Evolutionary conservation across 257 asterid genomes (phyloP).

Genomic region (Marsdenia floribunda): DNA sequence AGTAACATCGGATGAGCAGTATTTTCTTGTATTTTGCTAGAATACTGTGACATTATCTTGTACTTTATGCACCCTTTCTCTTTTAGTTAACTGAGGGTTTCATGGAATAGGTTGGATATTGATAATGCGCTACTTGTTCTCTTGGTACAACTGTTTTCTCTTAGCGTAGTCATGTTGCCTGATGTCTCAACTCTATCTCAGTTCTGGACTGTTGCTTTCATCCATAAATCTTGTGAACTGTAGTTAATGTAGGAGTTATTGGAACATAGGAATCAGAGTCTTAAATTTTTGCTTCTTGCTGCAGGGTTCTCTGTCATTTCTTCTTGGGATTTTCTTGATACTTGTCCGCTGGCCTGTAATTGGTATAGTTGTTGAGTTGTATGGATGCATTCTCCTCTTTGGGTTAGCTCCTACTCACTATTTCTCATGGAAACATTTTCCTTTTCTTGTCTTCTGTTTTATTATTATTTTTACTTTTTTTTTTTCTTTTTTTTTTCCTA

Average conservation of each 20-base stretch:
- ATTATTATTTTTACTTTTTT: too few species aligned
- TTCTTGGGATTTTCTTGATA: conserved; percentile 69
- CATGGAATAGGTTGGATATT: not conserved
- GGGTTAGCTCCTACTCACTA: conserved; percentile 35
- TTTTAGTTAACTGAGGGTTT: not conserved
- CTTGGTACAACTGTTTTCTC: not conserved
- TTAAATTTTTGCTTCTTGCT: not conserved
- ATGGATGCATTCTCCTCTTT: conserved; percentile 64
- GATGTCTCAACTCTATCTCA: not conserved
- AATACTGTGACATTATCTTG: not conserved
- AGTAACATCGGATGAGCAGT: conserved; percentile 1
- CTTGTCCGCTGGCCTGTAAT: conserved; percentile 80
- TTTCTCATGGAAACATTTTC: conserved; percentile 4
- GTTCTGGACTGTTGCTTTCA: not conserved
- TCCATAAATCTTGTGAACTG: not conserved
- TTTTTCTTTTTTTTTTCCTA: too few species aligned
- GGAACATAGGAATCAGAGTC: not conserved
- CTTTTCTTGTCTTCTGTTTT: not conserved
- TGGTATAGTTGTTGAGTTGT: conserved; percentile 61
- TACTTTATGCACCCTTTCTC: not conserved
- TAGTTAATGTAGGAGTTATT: not conserved
- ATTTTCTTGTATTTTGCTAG: not conserved
- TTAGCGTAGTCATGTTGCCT: not conserved
- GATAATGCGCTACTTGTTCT: too few species aligned
- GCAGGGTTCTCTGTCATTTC: conserved; percentile 68